A percentile compares a stretch with the other conserved stretches of the same genome.
phyloP scores from a whole-genome alignment of 768 basidiomycete genomes.

The Pulveroboletus sp. region DNA sequence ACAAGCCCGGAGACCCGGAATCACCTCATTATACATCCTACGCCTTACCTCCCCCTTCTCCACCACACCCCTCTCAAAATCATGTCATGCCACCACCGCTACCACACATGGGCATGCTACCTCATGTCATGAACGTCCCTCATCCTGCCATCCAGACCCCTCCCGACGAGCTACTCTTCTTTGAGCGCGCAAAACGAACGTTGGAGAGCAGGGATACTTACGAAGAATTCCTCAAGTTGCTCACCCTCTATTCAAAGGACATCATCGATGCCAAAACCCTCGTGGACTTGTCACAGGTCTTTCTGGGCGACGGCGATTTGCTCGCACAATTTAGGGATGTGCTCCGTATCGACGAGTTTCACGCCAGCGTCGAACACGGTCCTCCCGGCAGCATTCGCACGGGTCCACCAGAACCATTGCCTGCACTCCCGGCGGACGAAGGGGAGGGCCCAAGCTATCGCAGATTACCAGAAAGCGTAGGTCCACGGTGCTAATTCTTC shows the following conservation, averaged over 20 bases:
- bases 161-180: conserved; percentile 84
- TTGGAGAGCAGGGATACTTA: conserved; percentile 73
- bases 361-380: conserved; percentile 58
- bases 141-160: conserved; percentile 36
- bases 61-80: conserved; percentile 27
- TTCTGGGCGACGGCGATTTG: conserved; percentile 79
- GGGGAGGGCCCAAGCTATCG: conserved; percentile 94
- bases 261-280: conserved; percentile 84
- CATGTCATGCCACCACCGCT: conserved; percentile 30
- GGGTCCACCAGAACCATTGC: conserved; percentile 69
- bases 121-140: conserved; percentile 20
- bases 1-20: conserved; percentile 56
- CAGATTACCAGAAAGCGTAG: conserved; percentile 79
- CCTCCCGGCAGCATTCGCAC: conserved; percentile 77
- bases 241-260: conserved; percentile 87
- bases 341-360: conserved; percentile 71
- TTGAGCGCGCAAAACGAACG: conserved; percentile 85
- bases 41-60: conserved; percentile 40
- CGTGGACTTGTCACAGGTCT: conserved; percentile 72
- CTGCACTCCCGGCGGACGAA: conserved; percentile 76
- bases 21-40: conserved; percentile 43
- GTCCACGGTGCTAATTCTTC: conserved; percentile 30
- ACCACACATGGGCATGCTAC: conserved; percentile 27
- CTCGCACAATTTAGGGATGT: conserved; percentile 82
- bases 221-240: conserved; percentile 92